Evolutionary conservation across 1,284 basidiomycete genomes (phyloP), one percentile per base, ranked within the genome.

Genomic region (Cutaneotrichosporon dermatis): DNA sequence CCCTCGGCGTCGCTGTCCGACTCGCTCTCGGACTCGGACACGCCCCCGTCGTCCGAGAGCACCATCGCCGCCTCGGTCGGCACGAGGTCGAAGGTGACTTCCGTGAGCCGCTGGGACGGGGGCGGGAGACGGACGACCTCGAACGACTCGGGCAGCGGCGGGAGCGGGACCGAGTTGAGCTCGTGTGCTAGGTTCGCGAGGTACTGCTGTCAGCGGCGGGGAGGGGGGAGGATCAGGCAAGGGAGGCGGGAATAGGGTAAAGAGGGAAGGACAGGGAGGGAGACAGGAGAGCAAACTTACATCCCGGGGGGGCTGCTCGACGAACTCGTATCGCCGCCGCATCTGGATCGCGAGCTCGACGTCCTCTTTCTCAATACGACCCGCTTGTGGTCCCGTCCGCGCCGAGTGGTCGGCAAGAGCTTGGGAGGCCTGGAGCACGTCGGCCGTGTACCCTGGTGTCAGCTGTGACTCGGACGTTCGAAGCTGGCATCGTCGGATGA

Each of bases 331-430:
- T 52, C 94, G 92, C 12, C 95, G 90, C 56, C 93, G 84, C 34
- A 90, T 88, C 76, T 96, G 92, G 16, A 98, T 89, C 1, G 94
- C 92, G 49, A 99, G 81, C 25, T 88, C 85, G 43, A 96, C 82
- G 77, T 99, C 96, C 60, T 97, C 92, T 79, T 90, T 86, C 64
- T 94, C 90, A 50, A 94, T 83, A 76, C 87, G 89, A 58, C 86
- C 86, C 1, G 85, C 76, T n/a, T 66, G 63, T 4, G 66, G 45
- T 11, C 66, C 69, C 3, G 65, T 48, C 46, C 88, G 82, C 13
- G 87, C 88, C 5, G 92, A 94, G 74, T 99, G 95, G 69, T 98
- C 95, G 1, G 93, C 88, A 74, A 97, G 95, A 33, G 93, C 86
- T 62, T 90, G 86, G 10, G 94, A 92, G 73, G 95, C 91, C 6